phyloP scores from a whole-genome alignment of 2,329 filamentous ascomycete genomes.

The Didymella segeticola region DNA sequence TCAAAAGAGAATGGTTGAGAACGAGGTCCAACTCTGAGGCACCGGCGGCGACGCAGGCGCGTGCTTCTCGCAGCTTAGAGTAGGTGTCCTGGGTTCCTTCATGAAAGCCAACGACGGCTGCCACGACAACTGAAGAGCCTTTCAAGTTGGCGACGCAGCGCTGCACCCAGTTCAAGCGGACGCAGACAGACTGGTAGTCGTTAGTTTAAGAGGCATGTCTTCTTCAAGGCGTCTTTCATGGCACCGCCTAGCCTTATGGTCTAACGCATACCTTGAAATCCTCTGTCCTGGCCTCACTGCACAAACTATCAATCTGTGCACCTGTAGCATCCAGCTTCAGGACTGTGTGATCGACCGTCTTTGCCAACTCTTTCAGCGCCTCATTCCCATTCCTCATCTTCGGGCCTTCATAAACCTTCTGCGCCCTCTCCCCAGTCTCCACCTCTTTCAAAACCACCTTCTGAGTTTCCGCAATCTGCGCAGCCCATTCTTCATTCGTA shows the following conservation, averaged over 20 bases:
- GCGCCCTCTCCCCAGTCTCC: conserved; percentile 35
- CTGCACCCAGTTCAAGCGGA: conserved; percentile 61
- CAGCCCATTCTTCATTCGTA: conserved; percentile 55
- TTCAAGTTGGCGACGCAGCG: conserved; percentile 58
- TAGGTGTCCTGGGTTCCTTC: conserved; percentile 62
- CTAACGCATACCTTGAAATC: conserved; percentile 52
- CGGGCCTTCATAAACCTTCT: conserved; percentile 38
- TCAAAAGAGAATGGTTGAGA: conserved; percentile 60
- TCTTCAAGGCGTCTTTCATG: too few relatives aligned
- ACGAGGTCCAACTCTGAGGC: conserved; percentile 66
- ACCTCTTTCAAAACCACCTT: conserved; percentile 37
- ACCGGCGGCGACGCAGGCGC: conserved; percentile 57
- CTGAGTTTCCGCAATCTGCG: conserved; percentile 49
- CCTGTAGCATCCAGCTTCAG: conserved; percentile 57
- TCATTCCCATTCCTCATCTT: conserved; percentile 35
- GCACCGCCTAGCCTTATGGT: too few relatives aligned
- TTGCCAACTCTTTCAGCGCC: conserved; percentile 39
- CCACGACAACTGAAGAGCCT: conserved; percentile 57
- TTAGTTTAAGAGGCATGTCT: conserved; percentile 43
- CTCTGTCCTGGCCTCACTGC: conserved; percentile 59
- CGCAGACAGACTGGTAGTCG: conserved; percentile 61
- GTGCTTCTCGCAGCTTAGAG: conserved; percentile 60
- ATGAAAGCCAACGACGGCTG: conserved; percentile 66
- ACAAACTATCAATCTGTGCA: conserved; percentile 60
- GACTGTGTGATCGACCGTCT: conserved; percentile 58